Percentiles rank a stretch among this genome's conserved stretches.
phyloP scores from a whole-genome alignment of 805 yeast genomes.

The Metschnikowia drakensbergensis region DNA sequence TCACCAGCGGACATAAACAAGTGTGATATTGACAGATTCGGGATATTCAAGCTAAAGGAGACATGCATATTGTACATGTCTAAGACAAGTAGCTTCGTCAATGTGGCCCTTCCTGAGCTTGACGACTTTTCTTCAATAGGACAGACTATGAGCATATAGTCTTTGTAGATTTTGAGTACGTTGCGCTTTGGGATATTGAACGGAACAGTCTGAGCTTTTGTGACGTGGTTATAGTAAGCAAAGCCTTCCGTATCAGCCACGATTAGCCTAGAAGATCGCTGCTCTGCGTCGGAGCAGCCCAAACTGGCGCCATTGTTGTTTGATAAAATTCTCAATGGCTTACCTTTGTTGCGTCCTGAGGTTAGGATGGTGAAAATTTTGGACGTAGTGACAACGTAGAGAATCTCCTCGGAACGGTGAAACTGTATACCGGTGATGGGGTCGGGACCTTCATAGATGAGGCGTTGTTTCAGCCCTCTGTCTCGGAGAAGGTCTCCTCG shows the following conservation, averaged over 20 bases:
- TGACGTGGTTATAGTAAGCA: constrained; percentile 55
- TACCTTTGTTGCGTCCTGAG: constrained; percentile 71
- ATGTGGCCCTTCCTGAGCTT: constrained; percentile 18
- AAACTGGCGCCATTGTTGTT: constrained; percentile 47
- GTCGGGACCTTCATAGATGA: constrained; percentile 68
- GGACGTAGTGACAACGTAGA: constrained; percentile 74
- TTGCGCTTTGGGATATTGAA: constrained; percentile 56
- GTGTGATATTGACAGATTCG: constrained; percentile 55
- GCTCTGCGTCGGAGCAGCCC: constrained; percentile 44
- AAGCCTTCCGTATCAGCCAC: constrained; percentile 65
- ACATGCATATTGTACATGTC: constrained; percentile 69
- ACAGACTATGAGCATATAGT: constrained; percentile 59
- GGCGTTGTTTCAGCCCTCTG: constrained; percentile 83
- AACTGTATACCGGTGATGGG: constrained; percentile 79
- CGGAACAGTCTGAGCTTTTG: constrained; percentile 51
- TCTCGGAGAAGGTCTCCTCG: constrained; percentile 88
- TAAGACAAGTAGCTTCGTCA: constrained; percentile 60
- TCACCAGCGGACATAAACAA: constrained; percentile 46
- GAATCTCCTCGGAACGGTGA: constrained; percentile 43
- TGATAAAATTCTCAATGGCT: constrained; percentile 48
- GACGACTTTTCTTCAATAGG: constrained; percentile 29
- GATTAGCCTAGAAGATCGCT: constrained; percentile 47
- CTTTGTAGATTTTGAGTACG: constrained; percentile 43
- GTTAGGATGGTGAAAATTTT: constrained; percentile 70
- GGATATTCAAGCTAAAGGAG: constrained; percentile 64